Base-by-base conservation (phyloP, 768 basidiomycete species). In the Piloderma croceum region DNA sequence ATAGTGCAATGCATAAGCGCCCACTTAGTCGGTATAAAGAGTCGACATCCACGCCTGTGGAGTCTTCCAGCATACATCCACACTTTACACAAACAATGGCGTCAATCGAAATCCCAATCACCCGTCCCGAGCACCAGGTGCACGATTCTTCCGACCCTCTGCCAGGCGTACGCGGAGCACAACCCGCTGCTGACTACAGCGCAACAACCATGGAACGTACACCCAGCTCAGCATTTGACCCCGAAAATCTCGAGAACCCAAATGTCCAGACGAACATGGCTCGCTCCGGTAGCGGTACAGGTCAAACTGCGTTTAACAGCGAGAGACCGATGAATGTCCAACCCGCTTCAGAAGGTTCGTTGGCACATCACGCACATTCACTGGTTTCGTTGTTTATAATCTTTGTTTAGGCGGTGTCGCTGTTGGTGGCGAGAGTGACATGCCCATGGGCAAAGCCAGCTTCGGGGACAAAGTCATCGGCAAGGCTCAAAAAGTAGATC, bases 391-490 rank as follows among this genome's bases (percentile, higher is more conserved):
- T 21, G 13, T 36, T 13, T 13, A 20, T 13, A 20, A 13, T 25
- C 24, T 10, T 34, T 21, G 21, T 15, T 15, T 19, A 60, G 67
- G 61, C 18, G 67, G 67, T 4, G 65, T 67, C 6, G 60, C 63
- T 2, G 42, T 63, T 11, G 66, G 53, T 31, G 65, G 61, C 2
- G 44, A 51, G 13, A 52, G 57, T 2, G 53, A 65, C 36, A 23
- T 61, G 17, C 61, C 68, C 1, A 54, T 62, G 46, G 66, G 67
- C 4, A 68, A 73, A 20, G 65, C 73, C 21, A 64, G 50, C 20
- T 15, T 73, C 0, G 56, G 65, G 6, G 79, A 82, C 58, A 81
- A 75, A 57, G 43, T 79, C 17, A 47, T 77, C 24, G 79, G 79
- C 3, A 80, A 81, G 62, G 64, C 71, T 0, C 65, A 81, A 49